A percentile compares a stretch with the other conserved stretches of the same genome.
Evolutionary conservation across 2,329 filamentous ascomycete genomes (phyloP).

Genomic region (Diaporthe longicolla): DNA sequence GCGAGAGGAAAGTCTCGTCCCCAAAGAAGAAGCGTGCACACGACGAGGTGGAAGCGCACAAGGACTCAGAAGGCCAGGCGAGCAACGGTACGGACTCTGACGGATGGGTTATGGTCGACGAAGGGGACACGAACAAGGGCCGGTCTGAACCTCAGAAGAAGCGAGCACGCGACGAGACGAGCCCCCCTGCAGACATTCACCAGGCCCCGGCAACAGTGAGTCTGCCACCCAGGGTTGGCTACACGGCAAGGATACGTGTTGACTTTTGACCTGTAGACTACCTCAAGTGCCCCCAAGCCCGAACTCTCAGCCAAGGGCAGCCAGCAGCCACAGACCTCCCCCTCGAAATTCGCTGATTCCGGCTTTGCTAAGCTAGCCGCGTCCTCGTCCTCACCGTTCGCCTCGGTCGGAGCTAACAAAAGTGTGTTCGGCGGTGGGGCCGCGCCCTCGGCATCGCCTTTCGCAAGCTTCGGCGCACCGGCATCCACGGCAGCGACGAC

Average conservation of each 20-base stretch:
- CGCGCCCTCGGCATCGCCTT: constrained; percentile 57
- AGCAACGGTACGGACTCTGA: constrained; percentile 58
- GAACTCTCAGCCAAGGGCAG: constrained; percentile 49
- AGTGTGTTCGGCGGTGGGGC: constrained; percentile 65
- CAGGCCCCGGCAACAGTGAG: constrained; percentile 33
- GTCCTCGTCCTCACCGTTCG: constrained; percentile 75
- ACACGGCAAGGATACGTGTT: not conserved
- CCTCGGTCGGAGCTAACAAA: constrained; percentile 63
- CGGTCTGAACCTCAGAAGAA: constrained; percentile 77
- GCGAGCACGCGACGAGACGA: constrained; percentile 66
- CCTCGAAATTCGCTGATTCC: constrained; percentile 77
- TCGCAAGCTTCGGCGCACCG: constrained; percentile 53
- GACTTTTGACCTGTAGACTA: constrained; percentile 42
- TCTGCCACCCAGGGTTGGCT: not conserved
- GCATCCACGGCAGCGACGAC: constrained; percentile 50
- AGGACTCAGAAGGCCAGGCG: constrained; percentile 58
- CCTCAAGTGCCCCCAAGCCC: constrained; percentile 45
- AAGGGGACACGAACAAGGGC: constrained; percentile 52
- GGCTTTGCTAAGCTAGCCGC: constrained; percentile 77
- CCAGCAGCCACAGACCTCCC: constrained; percentile 60
- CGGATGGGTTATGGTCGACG: constrained; percentile 42
- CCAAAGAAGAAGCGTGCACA: constrained; percentile 77
- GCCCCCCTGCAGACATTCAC: constrained; percentile 40
- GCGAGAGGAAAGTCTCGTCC: constrained; percentile 67
- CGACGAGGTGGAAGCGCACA: constrained; percentile 69